phyloP scores from a whole-genome alignment of 2,329 filamentous ascomycete species.

The Fusarium ramigenum region DNA sequence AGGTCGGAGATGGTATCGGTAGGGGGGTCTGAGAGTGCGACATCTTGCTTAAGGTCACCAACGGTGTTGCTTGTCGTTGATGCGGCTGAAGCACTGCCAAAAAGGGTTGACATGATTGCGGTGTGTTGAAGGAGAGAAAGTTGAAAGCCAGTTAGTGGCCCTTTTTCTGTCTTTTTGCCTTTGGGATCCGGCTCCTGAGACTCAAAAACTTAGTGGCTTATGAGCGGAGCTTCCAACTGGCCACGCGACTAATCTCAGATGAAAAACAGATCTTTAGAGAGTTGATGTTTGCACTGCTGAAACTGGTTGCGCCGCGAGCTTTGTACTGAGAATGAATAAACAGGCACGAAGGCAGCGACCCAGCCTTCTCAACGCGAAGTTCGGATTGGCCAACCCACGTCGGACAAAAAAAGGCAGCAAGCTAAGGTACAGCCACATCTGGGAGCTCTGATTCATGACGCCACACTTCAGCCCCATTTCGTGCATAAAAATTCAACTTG shows the following conservation, averaged over 20 bases:
- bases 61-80: constrained; percentile 74
- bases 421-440: constrained; percentile 22
- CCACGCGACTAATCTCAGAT: neutral
- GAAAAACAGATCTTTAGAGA: neutral
- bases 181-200: neutral
- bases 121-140: constrained; percentile 6
- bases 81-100: constrained; percentile 60
- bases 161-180: constrained; percentile 3
- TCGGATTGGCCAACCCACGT: constrained; percentile 39
- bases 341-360: constrained; percentile 44
- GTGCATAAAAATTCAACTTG: constrained; percentile 41
- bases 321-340: constrained; percentile 36
- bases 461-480: constrained; percentile 33
- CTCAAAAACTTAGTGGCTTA: neutral
- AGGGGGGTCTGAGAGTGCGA: constrained; percentile 80
- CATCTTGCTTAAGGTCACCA: constrained; percentile 90
- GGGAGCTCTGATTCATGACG: constrained; percentile 22
- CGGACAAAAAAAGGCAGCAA: constrained; percentile 28
- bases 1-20: constrained; percentile 91
- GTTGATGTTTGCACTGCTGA: neutral
- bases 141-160: constrained; percentile 5
- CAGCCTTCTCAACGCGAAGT: constrained; percentile 41
- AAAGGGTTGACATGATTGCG: constrained; percentile 70
- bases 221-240: neutral
- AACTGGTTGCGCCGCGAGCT: constrained; percentile 28